These are phyloP conservation scores for Whalleya microplaca DNA, from an alignment of 2,329 filamentous ascomycete genomes.

Conservation along the genomic window DNA sequence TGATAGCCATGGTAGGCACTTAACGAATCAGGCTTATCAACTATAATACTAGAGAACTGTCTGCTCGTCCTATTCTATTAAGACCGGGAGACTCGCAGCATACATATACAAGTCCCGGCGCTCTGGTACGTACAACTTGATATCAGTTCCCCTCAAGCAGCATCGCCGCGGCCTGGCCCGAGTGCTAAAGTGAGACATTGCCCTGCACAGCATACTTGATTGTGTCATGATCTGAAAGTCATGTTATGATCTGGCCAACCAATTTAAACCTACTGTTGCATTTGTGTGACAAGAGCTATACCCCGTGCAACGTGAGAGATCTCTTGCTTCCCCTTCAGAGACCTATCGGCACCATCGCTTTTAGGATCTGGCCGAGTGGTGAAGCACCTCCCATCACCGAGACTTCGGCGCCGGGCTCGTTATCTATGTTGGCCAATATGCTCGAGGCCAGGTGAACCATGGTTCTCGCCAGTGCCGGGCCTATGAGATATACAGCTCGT, in stretches of 20 bases:
- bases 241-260: not conserved
- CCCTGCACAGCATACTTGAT: not conserved
- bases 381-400: not conserved
- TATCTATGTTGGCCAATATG: too few relatives aligned
- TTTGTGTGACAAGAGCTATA: not conserved
- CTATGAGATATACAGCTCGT: not conserved
- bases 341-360: not conserved
- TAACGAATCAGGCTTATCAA: too few relatives aligned
- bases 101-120: not conserved
- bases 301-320: not conserved
- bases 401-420: not conserved
- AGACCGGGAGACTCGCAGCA: not conserved
- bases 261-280: not conserved
- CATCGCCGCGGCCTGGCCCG: not conserved
- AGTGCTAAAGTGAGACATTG: not conserved
- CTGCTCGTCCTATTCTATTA: not conserved
- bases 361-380: conserved; percentile 14
- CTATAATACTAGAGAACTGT: not conserved
- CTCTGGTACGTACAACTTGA: not conserved
- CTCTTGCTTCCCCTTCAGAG: not conserved
- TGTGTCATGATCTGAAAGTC: not conserved
- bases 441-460: not conserved
- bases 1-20: conserved; percentile 8
- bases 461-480: not conserved
- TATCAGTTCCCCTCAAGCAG: not conserved